Evolutionary conservation across 2,329 filamentous ascomycete species (phyloP), one percentile per base, ranked within the genome.

Genomic region (Simplicillium aogashimaense): DNA sequence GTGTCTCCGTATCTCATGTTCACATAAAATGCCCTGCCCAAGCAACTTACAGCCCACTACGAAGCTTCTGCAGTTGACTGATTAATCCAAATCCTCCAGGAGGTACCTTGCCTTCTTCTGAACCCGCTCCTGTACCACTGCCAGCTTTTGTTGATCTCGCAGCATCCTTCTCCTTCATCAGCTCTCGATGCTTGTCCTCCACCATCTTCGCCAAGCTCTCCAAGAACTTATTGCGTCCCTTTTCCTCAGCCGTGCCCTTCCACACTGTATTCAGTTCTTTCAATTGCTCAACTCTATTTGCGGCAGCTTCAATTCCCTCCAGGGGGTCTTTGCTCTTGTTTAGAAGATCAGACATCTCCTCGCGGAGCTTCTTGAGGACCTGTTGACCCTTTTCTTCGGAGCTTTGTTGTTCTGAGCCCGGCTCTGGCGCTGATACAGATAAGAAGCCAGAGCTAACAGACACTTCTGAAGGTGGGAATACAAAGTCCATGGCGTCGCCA

Each of bases 171-270:
- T 76, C 74, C 47, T 61, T 64, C 50, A 76, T 51, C 41, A 78
- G 52, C 42, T 74, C 72, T 47, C 64, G 63, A 47, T 74, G 74
- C 42, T 68, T 69, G 47, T 95, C 90, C 54, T 95, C 88, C 2
- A 95, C 86, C 61, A 86, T 73, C 65, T 80, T 87, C 29, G 80
- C 78, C 51, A 98, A 59, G 38, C 74, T 73, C 47, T 97, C 90
- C 14, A 98, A 81, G 56, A 95, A 88, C 53, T 78, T 84, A 9
- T 66, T 65, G 39, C 92, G 71, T 6, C 87, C 86, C 62, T 86
- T 94, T 59, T 97, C 92, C 64, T 98, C 92, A 0, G 86, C 83
- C 3, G 92, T 95, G n/a, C 88, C 88, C 57, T 84, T 90, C 89
- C 92, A 98, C 16, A 98, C 80, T n/a, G 65, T 65, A 4, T 79